Evolutionary conservation across 2,329 filamentous ascomycete species (phyloP).

Genomic region (Ophiocordyceps camponoti-leonardi): DNA sequence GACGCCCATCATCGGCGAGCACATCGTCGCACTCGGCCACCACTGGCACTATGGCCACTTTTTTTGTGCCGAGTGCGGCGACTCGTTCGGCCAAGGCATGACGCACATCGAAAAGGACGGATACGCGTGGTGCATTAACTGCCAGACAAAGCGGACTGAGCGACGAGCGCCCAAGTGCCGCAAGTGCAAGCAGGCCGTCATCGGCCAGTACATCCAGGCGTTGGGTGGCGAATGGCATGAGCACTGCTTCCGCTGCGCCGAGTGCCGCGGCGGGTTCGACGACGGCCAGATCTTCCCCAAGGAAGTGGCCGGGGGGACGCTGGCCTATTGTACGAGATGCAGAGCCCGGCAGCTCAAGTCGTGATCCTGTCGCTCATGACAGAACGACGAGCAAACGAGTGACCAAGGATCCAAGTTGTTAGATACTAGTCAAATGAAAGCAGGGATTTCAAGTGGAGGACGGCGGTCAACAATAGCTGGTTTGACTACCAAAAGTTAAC

Average conservation of each 20-base stretch:
- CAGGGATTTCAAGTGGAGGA: too few species aligned
- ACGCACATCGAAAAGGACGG: constrained; percentile 85
- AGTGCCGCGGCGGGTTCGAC: constrained; percentile 41
- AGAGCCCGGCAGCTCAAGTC: constrained; percentile 42
- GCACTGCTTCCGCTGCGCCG: constrained; percentile 69
- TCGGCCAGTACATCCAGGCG: constrained; percentile 79
- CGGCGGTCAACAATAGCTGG: too few species aligned
- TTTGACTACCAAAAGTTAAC: background rate
- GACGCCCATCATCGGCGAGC: constrained; percentile 90
- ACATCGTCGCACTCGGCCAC: constrained; percentile 81
- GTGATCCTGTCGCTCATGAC: constrained; percentile 3
- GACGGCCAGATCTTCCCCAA: constrained; percentile 50
- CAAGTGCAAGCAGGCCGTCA: constrained; percentile 68
- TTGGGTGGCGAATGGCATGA: constrained; percentile 89
- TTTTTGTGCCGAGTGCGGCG: constrained; percentile 96
- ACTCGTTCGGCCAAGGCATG: constrained; percentile 64
- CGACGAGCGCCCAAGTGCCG: constrained; percentile 75
- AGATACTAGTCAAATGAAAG: too few species aligned
- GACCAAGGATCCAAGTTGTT: background rate
- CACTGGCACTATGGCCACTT: constrained; percentile 98
- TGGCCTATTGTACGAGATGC: constrained; percentile 44
- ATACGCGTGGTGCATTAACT: constrained; percentile 90
- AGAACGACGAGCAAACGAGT: background rate
- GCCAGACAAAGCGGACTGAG: constrained; percentile 83
- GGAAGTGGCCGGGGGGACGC: constrained; percentile 27